A percentile compares a stretch with the other conserved stretches of the same genome.
phyloP scores from a whole-genome alignment of 2,329 filamentous ascomycete genomes.

The Penicillium sp. region DNA sequence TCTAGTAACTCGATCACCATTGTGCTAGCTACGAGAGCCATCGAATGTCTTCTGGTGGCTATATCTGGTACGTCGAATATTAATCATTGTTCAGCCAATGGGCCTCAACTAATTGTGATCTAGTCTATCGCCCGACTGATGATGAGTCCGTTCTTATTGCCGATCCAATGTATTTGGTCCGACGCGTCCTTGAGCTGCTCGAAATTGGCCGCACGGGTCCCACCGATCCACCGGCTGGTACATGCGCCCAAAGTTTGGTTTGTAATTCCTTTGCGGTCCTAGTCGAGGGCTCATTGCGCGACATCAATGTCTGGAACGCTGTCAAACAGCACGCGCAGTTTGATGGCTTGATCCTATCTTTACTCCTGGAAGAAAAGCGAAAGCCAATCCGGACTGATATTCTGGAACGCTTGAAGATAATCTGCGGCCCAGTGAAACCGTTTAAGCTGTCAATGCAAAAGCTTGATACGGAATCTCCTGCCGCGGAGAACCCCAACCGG shows the following conservation, averaged over 20 bases:
- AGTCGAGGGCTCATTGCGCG: constrained; percentile 50
- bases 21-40: constrained; percentile 53
- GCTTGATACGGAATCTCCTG: constrained; percentile 15
- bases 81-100: not conserved
- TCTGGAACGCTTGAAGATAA: constrained; percentile 39
- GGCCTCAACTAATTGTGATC: constrained; percentile 21
- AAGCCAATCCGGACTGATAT: constrained; percentile 39
- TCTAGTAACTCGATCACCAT: constrained; percentile 48
- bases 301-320: constrained; percentile 45
- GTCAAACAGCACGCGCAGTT: constrained; percentile 41
- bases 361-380: constrained; percentile 48
- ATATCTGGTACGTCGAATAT: constrained; percentile 49
- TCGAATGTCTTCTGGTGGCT: constrained; percentile 57
- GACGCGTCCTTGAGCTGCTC: constrained; percentile 38
- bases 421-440: constrained; percentile 34
- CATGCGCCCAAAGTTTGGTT: constrained; percentile 35
- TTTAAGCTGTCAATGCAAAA: constrained; percentile 28
- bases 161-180: constrained; percentile 38
- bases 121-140: constrained; percentile 16
- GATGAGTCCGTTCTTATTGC: constrained; percentile 30
- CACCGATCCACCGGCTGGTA: constrained; percentile 13
- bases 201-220: constrained; percentile 25
- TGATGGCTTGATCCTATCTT: constrained; percentile 39
- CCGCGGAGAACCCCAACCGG: constrained; percentile 29
- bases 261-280: constrained; percentile 49